These are phyloP conservation scores for Zymoseptoria crescenta DNA, from an alignment of 2,329 filamentous ascomycete genomes.

Conservation along the genomic window DNA sequence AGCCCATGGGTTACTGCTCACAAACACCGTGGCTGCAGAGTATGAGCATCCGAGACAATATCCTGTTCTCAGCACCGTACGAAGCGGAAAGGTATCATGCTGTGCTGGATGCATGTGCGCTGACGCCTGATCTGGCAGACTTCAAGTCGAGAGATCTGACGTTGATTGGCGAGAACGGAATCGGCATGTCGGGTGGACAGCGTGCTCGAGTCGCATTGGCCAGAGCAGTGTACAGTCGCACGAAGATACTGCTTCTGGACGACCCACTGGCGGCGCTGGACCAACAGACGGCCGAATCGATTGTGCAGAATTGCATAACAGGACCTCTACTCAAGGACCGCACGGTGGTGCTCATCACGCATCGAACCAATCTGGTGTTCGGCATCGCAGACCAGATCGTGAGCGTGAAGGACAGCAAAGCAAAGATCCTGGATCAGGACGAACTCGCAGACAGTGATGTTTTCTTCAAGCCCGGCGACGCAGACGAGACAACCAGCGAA, in stretches of 20 bases:
- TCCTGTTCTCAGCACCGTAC: constrained; percentile 57
- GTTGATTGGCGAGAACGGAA: constrained; percentile 40
- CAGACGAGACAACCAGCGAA: constrained; percentile 18
- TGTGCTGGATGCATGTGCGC: constrained; percentile 58
- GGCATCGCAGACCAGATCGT: constrained; percentile 67
- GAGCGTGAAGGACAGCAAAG: constrained; percentile 56
- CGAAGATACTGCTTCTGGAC: constrained; percentile 41
- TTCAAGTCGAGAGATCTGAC: constrained; percentile 58
- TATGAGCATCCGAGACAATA: constrained; percentile 63
- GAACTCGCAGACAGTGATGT: constrained; percentile 5
- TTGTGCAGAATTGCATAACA: constrained; percentile 50
- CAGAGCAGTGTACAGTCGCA: constrained; percentile 40
- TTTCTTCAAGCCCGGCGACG: background rate
- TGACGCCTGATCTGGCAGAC: constrained; percentile 53
- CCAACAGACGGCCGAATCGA: constrained; percentile 55
- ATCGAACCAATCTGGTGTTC: constrained; percentile 62
- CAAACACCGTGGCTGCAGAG: constrained; percentile 63
- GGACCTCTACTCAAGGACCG: constrained; percentile 49
- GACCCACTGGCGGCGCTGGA: constrained; percentile 43
- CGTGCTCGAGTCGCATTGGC: constrained; percentile 42
- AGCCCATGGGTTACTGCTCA: constrained; percentile 55
- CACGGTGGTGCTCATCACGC: constrained; percentile 54
- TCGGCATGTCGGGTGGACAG: constrained; percentile 42
- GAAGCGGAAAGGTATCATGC: constrained; percentile 62
- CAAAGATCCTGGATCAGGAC: constrained; percentile 26